Percentiles rank a stretch among this genome's conserved stretches.
phyloP scores from a whole-genome alignment of 768 basidiomycete species.

The Pulveroboletus ravenelii region DNA sequence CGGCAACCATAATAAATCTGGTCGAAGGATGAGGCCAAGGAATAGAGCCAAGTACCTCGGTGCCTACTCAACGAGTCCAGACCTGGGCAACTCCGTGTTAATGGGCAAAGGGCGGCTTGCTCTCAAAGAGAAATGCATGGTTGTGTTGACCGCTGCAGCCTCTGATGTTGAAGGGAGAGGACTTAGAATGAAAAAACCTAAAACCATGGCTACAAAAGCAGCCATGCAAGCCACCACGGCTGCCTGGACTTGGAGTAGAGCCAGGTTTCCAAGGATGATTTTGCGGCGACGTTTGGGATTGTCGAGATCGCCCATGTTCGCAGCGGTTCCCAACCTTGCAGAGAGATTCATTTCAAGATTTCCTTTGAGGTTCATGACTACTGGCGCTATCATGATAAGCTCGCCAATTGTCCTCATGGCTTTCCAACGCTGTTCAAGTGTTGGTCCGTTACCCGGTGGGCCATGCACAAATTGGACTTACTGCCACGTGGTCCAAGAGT shows the following conservation, averaged over 20 bases:
- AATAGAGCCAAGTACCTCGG: not conserved
- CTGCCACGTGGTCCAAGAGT: slow-evolving; percentile 81
- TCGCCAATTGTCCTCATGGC: slow-evolving; percentile 91
- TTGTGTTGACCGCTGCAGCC: slow-evolving; percentile 8
- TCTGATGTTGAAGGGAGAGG: slow-evolving; percentile 12
- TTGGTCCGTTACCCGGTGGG: slow-evolving; percentile 3
- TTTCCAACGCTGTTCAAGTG: slow-evolving; percentile 63
- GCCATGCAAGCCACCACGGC: slow-evolving; percentile 85
- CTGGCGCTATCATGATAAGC: slow-evolving; percentile 94
- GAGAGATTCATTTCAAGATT: slow-evolving; percentile 99
- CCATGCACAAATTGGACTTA: slow-evolving; percentile 34
- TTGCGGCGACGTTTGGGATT: slow-evolving; percentile 52
- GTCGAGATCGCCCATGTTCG: slow-evolving; percentile 91
- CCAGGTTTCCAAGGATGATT: slow-evolving; percentile 77
- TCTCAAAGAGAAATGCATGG: slow-evolving; percentile 8
- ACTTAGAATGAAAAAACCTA: slow-evolving; percentile 59
- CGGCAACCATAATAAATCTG: slow-evolving; percentile 74
- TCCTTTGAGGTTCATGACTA: slow-evolving; percentile 93
- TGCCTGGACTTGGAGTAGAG: slow-evolving; percentile 90
- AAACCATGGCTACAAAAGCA: slow-evolving; percentile 66
- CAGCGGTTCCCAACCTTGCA: slow-evolving; percentile 89
- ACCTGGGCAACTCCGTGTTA: slow-evolving; percentile 31
- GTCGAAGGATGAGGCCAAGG: slow-evolving; percentile 7
- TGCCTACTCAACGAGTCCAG: slow-evolving; percentile 37
- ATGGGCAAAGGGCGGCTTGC: slow-evolving; percentile 23